Base-by-base conservation (phyloP, 306 rosid species). In the Gastrolobium villosum region DNA sequence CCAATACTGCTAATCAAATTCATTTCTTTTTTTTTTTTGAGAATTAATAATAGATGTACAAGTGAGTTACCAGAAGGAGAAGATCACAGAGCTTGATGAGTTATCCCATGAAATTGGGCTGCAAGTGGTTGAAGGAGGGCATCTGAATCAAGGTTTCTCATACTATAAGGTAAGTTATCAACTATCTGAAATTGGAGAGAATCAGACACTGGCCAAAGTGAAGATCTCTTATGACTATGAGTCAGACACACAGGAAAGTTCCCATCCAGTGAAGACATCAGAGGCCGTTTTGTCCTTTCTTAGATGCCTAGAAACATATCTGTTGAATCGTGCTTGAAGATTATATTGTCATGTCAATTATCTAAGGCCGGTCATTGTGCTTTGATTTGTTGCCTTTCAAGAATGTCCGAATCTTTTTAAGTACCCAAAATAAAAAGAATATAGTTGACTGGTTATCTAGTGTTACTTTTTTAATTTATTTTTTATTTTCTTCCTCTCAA, bases 121-220 rank as follows among this genome's bases (percentile, higher is more conserved):
- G 57, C 69, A 84, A 76, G 87, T 91, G 66, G 34, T 82, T 8
- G 93, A 91, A 80, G 90, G 96, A 34, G 87, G 86, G 5, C 35
- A 78, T 39, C 71, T 89, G 54, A 82, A 87, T 44, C 44, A 48
- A 63, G 96, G 93, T 8, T 87, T 87, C 53, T 83, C 88, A 50
- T 86, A 43, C 50, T 87, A 82, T 57, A 87, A 76, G 68, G 84
- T 87, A 57, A 89, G 59, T 8, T 86, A 87, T 79, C 85, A 83
- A 40, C 84, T 83, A 1, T 65, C 68, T 30, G 69, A 82, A 10
- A 67, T 49, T 0, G 77, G 28, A 5, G 84, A 81, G 34, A 6
- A 62, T 35, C 74, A 84, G 67, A 91, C 88, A 4, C 39, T 78
- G 67, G 90, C 83, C 43, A 79, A 85, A 11, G 37, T 91, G n/a